Base-by-base conservation (phyloP, 108 stramenopile species). In the Cyclotella distinguenda region DNA sequence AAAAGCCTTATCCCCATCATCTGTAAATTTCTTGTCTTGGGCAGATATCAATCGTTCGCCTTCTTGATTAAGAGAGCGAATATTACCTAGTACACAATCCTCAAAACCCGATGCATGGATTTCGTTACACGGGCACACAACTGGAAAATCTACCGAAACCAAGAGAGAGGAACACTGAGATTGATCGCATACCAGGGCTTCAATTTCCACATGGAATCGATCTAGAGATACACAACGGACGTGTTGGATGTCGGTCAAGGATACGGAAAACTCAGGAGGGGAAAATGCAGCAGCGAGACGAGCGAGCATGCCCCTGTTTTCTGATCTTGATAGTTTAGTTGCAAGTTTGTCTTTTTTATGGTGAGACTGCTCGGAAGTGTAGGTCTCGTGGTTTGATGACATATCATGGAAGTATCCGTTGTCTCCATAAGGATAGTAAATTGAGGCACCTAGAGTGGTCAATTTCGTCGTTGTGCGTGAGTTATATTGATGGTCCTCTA, bases 171-270 rank as follows among this genome's bases (percentile, higher is more conserved):
- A 23, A 36, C 68, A 70, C n/a, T 70, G 60, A 15, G 23, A 9
- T 38, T 60, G 40, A 31, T 70, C 68, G 46, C 68, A 70, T 0
- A 61, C 33, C 8, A 70, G 23, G 10, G 68, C 60, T 50, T 61
- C 68, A 39, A 70, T 70, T 50, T 61, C 68, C 28, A 70, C 23
- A 33, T 60, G 48, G 13, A 7, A 21, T 1, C 21, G 31, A 32
- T 61, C 68, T 26, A 61, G 21, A 32, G 28, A 36, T 6, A 32
- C 22, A 50, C 68, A 70, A 11, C 60, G 35, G 10, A 54, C 60
- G 23, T 49, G 22, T 34, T 70, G 51, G 23, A 70, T 50, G 33
- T 54, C 38, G 6, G 54, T 12, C 21, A 61, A 22, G 22, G 39
- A 38, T 19, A 68, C 49, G 48, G 22, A 25, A 27, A 39, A 39